Percentiles rank a stretch among this genome's conserved stretches.
Conservation (phyloP, 2,329 filamentous ascomycete genomes). For the Hypocreales sp. region DNA sequence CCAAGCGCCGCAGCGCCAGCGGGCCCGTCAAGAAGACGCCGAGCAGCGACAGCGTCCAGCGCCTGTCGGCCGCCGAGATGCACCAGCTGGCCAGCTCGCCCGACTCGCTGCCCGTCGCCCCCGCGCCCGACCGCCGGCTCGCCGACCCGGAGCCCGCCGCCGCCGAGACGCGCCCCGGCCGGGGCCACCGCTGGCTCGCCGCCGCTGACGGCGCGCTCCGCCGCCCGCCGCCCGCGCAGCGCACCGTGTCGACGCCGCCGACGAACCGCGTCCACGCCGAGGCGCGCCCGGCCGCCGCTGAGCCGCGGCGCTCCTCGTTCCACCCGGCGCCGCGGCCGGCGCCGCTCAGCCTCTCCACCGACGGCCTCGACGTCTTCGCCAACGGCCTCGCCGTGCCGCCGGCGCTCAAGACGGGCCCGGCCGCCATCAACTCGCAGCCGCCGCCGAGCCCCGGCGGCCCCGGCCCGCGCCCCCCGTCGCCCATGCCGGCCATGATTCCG, state of each 20-base stretch:
- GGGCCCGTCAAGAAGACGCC: slow-evolving; percentile 14
- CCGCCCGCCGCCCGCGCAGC: slow-evolving; percentile 17
- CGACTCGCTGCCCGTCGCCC: slow-evolving; percentile 40
- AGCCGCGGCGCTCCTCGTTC: slow-evolving; percentile 33
- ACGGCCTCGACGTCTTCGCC: slow-evolving; percentile 6
- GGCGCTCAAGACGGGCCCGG: slow-evolving; percentile 8
- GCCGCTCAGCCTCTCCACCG: slow-evolving; percentile 27
- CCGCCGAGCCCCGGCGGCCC: slow-evolving; percentile 5
- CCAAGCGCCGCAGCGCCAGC: slow-evolving; percentile 12
- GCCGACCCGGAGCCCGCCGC: slow-evolving; percentile 20
- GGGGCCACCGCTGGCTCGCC: slow-evolving; percentile 1
- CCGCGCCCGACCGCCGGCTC: slow-evolving; percentile 19
- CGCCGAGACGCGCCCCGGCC: slow-evolving; percentile 7
- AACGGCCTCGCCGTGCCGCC: slow-evolving; percentile 7
- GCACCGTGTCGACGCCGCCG: slow-evolving; percentile 38
- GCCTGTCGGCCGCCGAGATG: slow-evolving; percentile 42
- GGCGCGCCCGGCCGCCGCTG: slow-evolving; percentile 9
- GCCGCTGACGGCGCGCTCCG: slow-evolving; percentile 11
- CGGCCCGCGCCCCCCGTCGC: slow-evolving; percentile 24
- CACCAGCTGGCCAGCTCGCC: slow-evolving; percentile 40
- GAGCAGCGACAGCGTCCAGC: slow-evolving; percentile 29
- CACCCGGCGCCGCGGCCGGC: slow-evolving; percentile 25
- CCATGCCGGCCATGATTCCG: slow-evolving; percentile 39
- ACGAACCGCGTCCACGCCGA: slow-evolving; percentile 22
- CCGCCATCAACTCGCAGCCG: slow-evolving; percentile 8